Base-by-base conservation (phyloP, 306 rosid genomes). In the Sicyos baderoa region DNA sequence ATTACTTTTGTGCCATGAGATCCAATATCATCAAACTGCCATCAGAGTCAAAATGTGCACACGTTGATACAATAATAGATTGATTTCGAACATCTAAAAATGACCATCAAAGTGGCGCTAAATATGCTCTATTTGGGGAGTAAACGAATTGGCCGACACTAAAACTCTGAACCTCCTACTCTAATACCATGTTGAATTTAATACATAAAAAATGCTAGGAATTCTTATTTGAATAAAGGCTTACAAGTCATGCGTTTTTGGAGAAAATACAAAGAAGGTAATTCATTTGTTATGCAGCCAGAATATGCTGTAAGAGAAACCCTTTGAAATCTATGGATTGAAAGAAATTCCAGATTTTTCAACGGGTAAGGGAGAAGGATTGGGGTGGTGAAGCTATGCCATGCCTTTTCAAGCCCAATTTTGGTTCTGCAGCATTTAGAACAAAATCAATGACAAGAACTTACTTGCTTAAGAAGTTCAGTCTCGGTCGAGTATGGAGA, bases 1-100 rank as follows among this genome's bases (percentile, higher is more conserved):
- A 93, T 79, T 74, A 88, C 94, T 80, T 93, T 93, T 54, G 99
- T 93, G 18, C 99, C 99, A 58, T 85, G 91, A 74, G 86, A 58
- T 74, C 96, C 97, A 74, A 89, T 82, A 77, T 88, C 85, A 55
- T 85, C 77, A 85, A 89, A 90, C 99, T 93, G 86, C 52, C 81
- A 77, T 61, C 63, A 80, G 40, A 55, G 53, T 40, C 42, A 76
- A 67, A 59, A 59, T 59, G 68, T 21, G 22, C 62, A 69, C 71
- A 51, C 18, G 18, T 11, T 40, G 51, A 40, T 17, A 27, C 45
- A 17, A 25, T 12, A 18, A 45, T 2, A 45, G 18, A 22, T 47
- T 65, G 23, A 22, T 52, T 53, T 53, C 13, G 18, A 60, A 60
- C 9, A 60, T 22, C 14, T 29, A 23, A 50, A 68, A 68, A 68